Conservation (phyloP, 169 alveolate genomes). For the Neospora caninum region DNA sequence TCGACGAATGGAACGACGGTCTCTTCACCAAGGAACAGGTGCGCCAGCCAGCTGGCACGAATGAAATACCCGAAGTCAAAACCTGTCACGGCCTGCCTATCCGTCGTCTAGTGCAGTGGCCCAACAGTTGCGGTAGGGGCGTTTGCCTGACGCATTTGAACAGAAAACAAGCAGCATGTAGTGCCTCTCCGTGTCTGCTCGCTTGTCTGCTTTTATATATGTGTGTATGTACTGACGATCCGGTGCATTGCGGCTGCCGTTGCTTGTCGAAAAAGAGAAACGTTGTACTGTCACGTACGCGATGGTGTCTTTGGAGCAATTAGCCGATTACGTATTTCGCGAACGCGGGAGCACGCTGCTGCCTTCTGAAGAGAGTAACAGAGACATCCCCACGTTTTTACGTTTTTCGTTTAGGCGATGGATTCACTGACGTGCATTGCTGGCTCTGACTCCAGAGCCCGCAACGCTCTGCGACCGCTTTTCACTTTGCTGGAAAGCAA, state of each 20-base stretch:
- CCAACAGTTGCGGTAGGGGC: no score
- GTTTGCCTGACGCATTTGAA: no score
- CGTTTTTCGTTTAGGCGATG: not conserved
- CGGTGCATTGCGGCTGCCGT: not conserved
- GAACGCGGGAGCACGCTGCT: no score
- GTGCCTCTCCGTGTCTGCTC: not conserved
- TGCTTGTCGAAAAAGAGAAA: no score
- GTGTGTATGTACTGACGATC: not conserved
- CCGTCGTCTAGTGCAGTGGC: no score
- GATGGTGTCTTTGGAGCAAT: no score
- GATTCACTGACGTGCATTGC: conserved; percentile 42
- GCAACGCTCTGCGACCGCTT: conserved; percentile 25
- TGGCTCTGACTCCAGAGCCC: conserved; percentile 12
- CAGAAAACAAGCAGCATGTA: no score
- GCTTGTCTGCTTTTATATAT: not conserved
- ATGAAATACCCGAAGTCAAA: not conserved
- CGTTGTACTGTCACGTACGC: no score
- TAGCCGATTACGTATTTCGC: no score
- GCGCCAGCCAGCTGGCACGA: not conserved
- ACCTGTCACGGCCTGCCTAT: no score
- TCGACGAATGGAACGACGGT: conserved; percentile 65
- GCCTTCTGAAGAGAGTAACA: no score
- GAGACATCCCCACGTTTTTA: no score
- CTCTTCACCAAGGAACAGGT: conserved; percentile 32
- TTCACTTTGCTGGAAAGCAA: not conserved